Conservation (phyloP, 2,329 filamentous ascomycete genomes). For the Alternaria sp. region DNA sequence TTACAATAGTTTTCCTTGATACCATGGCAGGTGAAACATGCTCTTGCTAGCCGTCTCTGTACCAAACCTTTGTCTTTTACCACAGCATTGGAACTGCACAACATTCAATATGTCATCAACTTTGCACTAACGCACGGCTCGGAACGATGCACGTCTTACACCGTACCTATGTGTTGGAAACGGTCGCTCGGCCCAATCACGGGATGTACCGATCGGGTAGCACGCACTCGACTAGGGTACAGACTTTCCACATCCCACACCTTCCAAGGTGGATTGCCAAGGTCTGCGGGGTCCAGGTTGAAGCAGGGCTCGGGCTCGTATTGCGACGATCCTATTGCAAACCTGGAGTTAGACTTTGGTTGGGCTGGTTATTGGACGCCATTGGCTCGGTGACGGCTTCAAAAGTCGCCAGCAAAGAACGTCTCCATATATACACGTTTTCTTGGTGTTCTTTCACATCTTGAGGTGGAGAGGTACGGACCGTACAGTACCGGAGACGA, state of each 20-base stretch:
- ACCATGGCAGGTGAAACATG: not conserved
- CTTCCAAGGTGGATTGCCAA: not conserved
- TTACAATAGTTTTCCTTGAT: not conserved
- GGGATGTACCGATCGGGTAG: not conserved
- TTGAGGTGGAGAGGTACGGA: not conserved
- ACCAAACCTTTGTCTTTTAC: not conserved
- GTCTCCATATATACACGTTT: not conserved
- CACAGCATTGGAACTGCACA: not conserved
- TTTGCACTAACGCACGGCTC: slow-evolving; percentile 2
- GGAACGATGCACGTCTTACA: slow-evolving; percentile 5
- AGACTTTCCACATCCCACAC: not conserved
- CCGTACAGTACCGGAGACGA: not conserved
- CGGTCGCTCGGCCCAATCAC: not conserved
- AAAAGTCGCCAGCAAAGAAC: not conserved
- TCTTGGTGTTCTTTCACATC: not conserved
- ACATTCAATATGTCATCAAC: not conserved
- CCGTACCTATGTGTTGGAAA: not conserved
- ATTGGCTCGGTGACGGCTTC: not conserved
- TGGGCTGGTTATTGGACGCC: not conserved
- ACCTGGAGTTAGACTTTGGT: not conserved
- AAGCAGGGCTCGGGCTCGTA: not conserved
- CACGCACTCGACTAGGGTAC: not conserved
- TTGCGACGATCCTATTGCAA: not conserved
- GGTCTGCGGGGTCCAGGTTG: not conserved
- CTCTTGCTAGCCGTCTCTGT: not conserved